Evolutionary conservation across 164 flowering plant genomes (phyloP).

Genomic region (Paratinospora sagittata): DNA sequence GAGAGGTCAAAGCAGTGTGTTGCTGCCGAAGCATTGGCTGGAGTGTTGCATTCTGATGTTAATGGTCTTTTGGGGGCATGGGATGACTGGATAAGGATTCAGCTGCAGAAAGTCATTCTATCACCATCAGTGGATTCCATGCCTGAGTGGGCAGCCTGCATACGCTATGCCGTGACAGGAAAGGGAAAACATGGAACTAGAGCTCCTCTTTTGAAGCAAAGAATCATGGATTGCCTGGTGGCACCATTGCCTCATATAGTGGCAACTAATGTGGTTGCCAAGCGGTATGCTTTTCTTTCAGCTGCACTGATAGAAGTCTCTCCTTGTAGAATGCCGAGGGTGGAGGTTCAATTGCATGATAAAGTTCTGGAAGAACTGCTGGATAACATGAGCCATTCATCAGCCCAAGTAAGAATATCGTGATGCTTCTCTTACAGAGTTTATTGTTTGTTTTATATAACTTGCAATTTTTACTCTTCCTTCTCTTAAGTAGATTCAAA

Average conservation of each 20-base stretch:
- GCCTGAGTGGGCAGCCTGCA: conserved; percentile 97
- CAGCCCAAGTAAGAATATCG: conserved; percentile 73
- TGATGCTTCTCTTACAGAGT: not conserved
- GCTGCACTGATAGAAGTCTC: conserved; percentile 81
- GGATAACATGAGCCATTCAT: conserved; percentile 78
- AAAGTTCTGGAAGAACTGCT: conserved; percentile 67
- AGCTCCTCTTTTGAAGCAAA: conserved; percentile 70
- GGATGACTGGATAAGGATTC: conserved; percentile 77
- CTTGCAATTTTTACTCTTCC: not conserved
- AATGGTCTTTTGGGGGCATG: conserved; percentile 68
- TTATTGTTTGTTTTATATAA: not conserved
- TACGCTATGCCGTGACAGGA: conserved; percentile 96
- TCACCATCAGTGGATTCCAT: conserved; percentile 85
- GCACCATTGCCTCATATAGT: conserved; percentile 70
- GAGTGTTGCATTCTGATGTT: conserved; percentile 87
- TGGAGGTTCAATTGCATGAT: conserved; percentile 59
- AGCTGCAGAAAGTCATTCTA: conserved; percentile 55
- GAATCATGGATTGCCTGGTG: conserved; percentile 64
- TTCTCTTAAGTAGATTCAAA: not conserved
- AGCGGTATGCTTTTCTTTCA: conserved; percentile 82
- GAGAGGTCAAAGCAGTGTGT: conserved; percentile 98
- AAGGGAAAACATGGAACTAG: conserved; percentile 83
- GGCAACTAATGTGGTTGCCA: conserved; percentile 69
- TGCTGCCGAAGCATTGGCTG: conserved; percentile 97
- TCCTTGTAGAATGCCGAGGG: conserved; percentile 61